Evolutionary conservation across 371 early-diverging fungal genomes (phyloP).

Genomic region (Mucor mucedo): DNA sequence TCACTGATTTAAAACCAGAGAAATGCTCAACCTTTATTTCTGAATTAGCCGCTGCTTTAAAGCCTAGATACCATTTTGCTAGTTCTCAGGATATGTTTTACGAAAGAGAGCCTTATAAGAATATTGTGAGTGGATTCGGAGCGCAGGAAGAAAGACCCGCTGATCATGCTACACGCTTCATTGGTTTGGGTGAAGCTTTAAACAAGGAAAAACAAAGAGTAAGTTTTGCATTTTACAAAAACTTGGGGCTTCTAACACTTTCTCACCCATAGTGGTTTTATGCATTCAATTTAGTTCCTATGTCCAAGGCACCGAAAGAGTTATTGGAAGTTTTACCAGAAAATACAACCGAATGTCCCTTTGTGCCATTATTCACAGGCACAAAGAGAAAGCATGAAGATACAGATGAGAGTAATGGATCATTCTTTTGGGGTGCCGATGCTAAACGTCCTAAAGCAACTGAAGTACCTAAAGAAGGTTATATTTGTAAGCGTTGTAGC

Average conservation of each 20-base stretch:
- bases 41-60: constrained; percentile 53
- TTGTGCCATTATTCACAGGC: constrained; percentile 34
- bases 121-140: constrained; percentile 49
- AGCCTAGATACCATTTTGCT: constrained; percentile 92
- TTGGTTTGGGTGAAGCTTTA: constrained; percentile 80
- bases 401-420: constrained; percentile 28
- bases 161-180: constrained; percentile 79
- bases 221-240: constrained; percentile 16
- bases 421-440: constrained; percentile 48
- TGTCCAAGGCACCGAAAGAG: constrained; percentile 53
- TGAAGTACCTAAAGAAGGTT: constrained; percentile 43
- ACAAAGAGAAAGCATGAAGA: constrained; percentile 40
- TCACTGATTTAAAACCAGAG: constrained; percentile 17
- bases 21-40: constrained; percentile 44
- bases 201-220: constrained; percentile 64
- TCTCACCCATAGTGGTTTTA: constrained; percentile 82
- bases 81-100: constrained; percentile 68
- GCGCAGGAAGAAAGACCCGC: constrained; percentile 49
- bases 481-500: constrained; percentile 60
- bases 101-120: constrained; percentile 86
- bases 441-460: constrained; percentile 30
- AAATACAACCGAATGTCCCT: constrained; percentile 72
- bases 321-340: constrained; percentile 45
- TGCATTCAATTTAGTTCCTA: constrained; percentile 83
- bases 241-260: too few relatives aligned